Conservation (phyloP, 495 filamentous ascomycete species). For the Penicillium turbatum region DNA sequence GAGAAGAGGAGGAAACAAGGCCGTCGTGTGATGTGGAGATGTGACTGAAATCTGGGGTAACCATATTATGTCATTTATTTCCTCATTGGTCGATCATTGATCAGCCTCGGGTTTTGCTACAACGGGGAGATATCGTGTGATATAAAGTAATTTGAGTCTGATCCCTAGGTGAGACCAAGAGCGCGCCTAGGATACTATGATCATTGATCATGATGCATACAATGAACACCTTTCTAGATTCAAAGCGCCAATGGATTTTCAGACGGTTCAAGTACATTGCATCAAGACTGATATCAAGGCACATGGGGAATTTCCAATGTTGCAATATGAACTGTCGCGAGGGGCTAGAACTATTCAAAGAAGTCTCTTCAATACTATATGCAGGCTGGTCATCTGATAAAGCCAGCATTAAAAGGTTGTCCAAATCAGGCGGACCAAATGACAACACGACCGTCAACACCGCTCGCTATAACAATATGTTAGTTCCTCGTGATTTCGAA, state of each 20-base stretch:
- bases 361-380: constrained; percentile 1
- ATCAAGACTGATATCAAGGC: no score
- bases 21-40: constrained; percentile 10
- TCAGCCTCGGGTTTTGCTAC: not conserved
- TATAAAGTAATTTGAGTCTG: no score
- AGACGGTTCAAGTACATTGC: no score
- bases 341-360: not conserved
- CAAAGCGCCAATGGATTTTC: no score
- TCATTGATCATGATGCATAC: no score
- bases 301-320: no score
- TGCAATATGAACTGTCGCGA: not conserved
- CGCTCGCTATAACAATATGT: constrained; percentile 60
- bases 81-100: not conserved
- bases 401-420: not conserved
- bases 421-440: constrained; percentile 56
- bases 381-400: not conserved
- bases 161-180: no score
- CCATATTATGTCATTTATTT: constrained; percentile 6
- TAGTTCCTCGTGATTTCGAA: constrained; percentile 28
- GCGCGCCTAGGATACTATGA: no score
- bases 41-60: constrained; percentile 20
- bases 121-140: no score
- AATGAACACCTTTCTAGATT: no score
- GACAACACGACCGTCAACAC: constrained; percentile 91
- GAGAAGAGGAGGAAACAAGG: constrained; percentile 1